phyloP scores from a whole-genome alignment of 345 rosid species.

The Streptanthus diversifolius region DNA sequence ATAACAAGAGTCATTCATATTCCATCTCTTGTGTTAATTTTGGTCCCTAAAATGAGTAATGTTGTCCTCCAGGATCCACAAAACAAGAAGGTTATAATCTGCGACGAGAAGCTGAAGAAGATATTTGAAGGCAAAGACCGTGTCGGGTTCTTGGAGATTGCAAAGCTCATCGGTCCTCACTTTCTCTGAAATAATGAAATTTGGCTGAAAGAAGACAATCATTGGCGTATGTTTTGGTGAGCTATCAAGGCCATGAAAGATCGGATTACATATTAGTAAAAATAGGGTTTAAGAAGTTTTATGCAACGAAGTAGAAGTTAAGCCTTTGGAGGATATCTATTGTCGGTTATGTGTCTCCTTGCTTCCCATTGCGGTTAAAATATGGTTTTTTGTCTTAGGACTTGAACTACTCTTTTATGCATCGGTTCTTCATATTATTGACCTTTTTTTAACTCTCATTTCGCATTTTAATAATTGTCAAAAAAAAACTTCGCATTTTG shows the following conservation, averaged over 20 bases:
- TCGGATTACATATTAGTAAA: conserved; percentile 17
- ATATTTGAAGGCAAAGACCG: conserved; percentile 71
- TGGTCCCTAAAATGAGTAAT: conserved; percentile 6
- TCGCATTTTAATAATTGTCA: not conserved
- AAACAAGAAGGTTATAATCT: conserved; percentile 73
- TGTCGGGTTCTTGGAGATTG: conserved; percentile 86
- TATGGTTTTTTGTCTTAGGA: conserved; percentile 3
- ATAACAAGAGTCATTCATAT: not conserved
- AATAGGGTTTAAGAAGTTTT: conserved; percentile 23
- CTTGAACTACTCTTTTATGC: conserved; percentile 13
- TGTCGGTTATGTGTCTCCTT: conserved; percentile 6
- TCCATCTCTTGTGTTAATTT: not conserved
- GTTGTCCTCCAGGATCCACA: conserved; percentile 59
- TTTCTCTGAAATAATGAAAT: conserved; percentile 44
- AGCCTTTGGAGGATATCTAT: conserved; percentile 18
- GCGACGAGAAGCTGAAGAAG: conserved; percentile 97
- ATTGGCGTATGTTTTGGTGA: conserved; percentile 18
- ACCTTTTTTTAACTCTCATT: not conserved
- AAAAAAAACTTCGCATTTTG: no score
- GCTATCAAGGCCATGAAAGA: conserved; percentile 7
- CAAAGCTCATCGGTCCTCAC: conserved; percentile 86
- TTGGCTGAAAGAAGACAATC: conserved; percentile 3
- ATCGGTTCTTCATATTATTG: conserved; percentile 6
- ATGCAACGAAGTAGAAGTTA: conserved; percentile 29
- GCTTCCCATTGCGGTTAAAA: conserved; percentile 8